These are phyloP conservation scores for Cutaneotrichosporon sp. DNA, from an alignment of 1,284 basidiomycete genomes.

Conservation along the genomic window DNA sequence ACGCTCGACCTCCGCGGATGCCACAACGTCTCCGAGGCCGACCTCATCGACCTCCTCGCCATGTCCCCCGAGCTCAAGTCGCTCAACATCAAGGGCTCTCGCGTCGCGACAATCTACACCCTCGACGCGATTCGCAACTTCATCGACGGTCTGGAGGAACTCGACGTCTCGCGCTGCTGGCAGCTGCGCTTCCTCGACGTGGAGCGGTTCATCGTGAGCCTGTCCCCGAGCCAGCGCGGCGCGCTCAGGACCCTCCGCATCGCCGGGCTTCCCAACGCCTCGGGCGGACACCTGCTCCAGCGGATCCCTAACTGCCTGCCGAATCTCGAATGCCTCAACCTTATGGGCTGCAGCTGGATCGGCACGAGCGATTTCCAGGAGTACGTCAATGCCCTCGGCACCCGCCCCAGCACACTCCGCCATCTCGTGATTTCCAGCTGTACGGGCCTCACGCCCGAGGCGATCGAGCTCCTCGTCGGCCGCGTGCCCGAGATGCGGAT, in stretches of 20 bases:
- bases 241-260: conserved; percentile 52
- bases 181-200: conserved; percentile 64
- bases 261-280: conserved; percentile 59
- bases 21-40: conserved; percentile 57
- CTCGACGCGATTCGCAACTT: conserved; percentile 43
- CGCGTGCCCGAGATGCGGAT: conserved; percentile 70
- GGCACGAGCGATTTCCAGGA: conserved; percentile 25
- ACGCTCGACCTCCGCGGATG: conserved; percentile 71
- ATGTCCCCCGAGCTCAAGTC: conserved; percentile 60
- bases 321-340: conserved; percentile 72
- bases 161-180: conserved; percentile 70
- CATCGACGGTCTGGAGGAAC: conserved; percentile 57
- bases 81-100: conserved; percentile 64
- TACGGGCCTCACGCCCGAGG: conserved; percentile 64
- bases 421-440: conserved; percentile 77
- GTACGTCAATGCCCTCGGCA: conserved; percentile 49
- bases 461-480: conserved; percentile 65
- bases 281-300: conserved; percentile 53
- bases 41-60: conserved; percentile 67
- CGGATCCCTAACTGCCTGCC: conserved; percentile 61
- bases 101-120: conserved; percentile 7
- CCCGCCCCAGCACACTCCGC: conserved; percentile 54
- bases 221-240: conserved; percentile 15
- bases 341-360: conserved; percentile 57
- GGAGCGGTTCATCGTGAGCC: conserved; percentile 40